Conservation (phyloP, 257 asterid species). For the Solanum piurae region DNA sequence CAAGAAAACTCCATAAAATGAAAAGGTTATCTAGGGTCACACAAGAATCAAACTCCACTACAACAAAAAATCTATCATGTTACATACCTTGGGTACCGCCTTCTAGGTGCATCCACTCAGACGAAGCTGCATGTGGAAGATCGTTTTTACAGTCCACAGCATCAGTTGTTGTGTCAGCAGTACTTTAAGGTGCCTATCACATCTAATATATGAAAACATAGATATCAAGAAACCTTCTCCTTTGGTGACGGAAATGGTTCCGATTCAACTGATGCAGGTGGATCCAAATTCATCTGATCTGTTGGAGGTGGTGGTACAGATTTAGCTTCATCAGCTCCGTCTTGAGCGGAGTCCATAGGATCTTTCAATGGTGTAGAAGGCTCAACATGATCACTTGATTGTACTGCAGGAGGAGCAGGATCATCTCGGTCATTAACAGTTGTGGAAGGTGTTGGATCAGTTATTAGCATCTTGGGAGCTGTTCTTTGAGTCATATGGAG, state of each 20-base stretch:
- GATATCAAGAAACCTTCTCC: conserved; percentile 22
- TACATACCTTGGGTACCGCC: background rate
- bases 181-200: background rate
- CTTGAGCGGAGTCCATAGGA: conserved; percentile 6
- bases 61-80: background rate
- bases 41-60: background rate
- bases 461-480: conserved; percentile 3
- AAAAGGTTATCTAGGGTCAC: background rate
- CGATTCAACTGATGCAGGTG: conserved; percentile 24
- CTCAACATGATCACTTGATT: conserved; percentile 22
- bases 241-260: conserved; percentile 5
- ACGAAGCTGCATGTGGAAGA: background rate
- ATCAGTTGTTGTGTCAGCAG: background rate
- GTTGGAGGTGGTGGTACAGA: background rate
- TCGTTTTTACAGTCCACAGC: background rate
- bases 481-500: conserved; percentile 12
- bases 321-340: background rate
- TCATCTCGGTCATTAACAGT: conserved; percentile 3
- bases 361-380: conserved; percentile 3
- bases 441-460: conserved; percentile 9
- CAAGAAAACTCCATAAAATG: background rate
- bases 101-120: background rate
- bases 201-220: background rate
- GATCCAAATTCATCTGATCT: conserved; percentile 1
- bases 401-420: conserved; percentile 9